Base-by-base conservation (phyloP, 192 early-diverging fungal species). In the Allomyces javanicus region DNA sequence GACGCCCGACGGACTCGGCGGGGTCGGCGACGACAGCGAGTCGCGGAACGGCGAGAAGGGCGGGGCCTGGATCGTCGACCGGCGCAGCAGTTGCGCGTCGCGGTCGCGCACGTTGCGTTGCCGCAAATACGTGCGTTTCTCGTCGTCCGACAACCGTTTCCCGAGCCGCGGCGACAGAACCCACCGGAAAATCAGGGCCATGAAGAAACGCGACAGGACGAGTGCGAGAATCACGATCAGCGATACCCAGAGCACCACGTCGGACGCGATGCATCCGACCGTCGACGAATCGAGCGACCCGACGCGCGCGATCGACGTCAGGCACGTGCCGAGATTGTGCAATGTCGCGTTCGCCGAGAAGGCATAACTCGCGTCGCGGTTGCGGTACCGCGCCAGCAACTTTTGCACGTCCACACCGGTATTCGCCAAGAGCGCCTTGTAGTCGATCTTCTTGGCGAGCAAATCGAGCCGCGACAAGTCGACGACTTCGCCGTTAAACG, bases 201-300 rank as follows among this genome's bases (percentile, higher is more conserved):
- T 64, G 61, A 79, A 62, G 65, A 82, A 82, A 19, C 70, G 63
- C 21, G 68, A 68, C 7, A 69, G 67, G 40, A 79, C 76, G 24
- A 79, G 74, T 9, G 72, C 69, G 19, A 78, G 61, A 67, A 78
- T 79, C 70, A 79, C 58, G 7, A 67, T 65, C 62, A 93, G 77
- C 26, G 90, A 90, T 10, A 89, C 78, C 65, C 87, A 93, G 21
- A 92, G 75, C 9, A 89, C 77, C 58, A 95, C 85, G 63, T 87
- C 83, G 0, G 89, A 84, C 4, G 88, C 78, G 45, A 91, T 85
- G 74, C 93, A 96, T 0, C 91, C 91, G 27, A 88, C 72, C 4
- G 85, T 83, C 50, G 80, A 80, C 23, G 84, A 76, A 70, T 96
- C 91, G 63, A 96, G 73, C 1, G 79, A 81, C 0, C 90, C 93